Conservation (phyloP, 257 asterid genomes). For the Lithospermum erythrorhizon region DNA sequence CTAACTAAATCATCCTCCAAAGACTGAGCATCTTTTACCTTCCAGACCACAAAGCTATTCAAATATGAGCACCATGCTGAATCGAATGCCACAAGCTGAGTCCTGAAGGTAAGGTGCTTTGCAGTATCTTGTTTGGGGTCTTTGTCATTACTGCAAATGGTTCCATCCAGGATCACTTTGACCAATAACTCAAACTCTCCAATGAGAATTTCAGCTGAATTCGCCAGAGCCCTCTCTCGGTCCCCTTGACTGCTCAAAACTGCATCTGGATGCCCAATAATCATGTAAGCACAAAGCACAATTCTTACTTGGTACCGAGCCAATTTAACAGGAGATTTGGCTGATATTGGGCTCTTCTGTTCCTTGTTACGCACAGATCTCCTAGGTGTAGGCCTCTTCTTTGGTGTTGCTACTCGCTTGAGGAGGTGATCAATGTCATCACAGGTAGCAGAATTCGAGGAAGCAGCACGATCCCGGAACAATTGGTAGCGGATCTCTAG, state of each 20-base stretch:
- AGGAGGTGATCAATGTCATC: slow-evolving; percentile 89
- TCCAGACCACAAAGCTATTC: slow-evolving; percentile 95
- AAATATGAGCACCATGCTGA: slow-evolving; percentile 88
- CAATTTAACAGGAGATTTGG: slow-evolving; percentile 22
- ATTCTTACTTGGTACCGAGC: slow-evolving; percentile 80
- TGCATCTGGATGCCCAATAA: slow-evolving; percentile 87
- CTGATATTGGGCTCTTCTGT: slow-evolving; percentile 21
- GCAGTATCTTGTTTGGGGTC: slow-evolving; percentile 23
- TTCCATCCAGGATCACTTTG: slow-evolving; percentile 53
- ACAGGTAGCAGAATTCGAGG: slow-evolving; percentile 32
- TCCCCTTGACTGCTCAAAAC: slow-evolving; percentile 85
- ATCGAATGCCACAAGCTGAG: slow-evolving; percentile 78
- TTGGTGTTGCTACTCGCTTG: slow-evolving; percentile 69
- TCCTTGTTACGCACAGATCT: slow-evolving; percentile 29
- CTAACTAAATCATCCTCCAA: slow-evolving; percentile 80
- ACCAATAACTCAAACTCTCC: slow-evolving; percentile 70
- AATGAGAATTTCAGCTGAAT: slow-evolving; percentile 65
- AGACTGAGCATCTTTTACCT: slow-evolving; percentile 81
- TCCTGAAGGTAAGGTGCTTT: slow-evolving; percentile 37
- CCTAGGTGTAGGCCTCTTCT: slow-evolving; percentile 41
- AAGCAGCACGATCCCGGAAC: slow-evolving; percentile 26
- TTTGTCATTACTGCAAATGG: slow-evolving; percentile 31
- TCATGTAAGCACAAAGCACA: slow-evolving; percentile 83
- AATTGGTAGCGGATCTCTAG: slow-evolving; percentile 54
- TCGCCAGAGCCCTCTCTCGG: slow-evolving; percentile 64